Base-by-base conservation (phyloP, 2,329 filamentous ascomycete species). In the Massarina eburnea region DNA sequence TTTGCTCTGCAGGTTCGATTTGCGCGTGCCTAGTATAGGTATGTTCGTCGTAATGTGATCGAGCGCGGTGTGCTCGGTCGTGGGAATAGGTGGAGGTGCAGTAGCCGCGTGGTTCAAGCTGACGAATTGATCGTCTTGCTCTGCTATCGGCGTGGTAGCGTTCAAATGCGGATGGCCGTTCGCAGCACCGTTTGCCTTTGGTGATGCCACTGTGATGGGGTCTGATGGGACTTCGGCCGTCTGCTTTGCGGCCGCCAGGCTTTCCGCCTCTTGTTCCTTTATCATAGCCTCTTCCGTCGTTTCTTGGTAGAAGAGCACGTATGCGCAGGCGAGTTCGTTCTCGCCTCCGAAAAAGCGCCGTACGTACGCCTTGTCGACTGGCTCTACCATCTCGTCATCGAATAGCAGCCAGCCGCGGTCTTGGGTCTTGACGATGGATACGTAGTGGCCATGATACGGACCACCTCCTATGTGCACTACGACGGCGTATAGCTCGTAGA, bases 371-470 rank as follows among this genome's bases (percentile, higher is more conserved):
- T 96, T 96, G 70, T 96, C 91, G 4, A 99, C 94, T 0, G 94
- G 94, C 68, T 99, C 94, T 4, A 99, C 94, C 83, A 97, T 91
- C 73, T 99, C 94, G 62, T 99, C 94, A 59, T 99, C 94, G 59
- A 99, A 99, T 5, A 99, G 75, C 33, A 99, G 75, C 94, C 94
- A 99, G 21, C 94, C 94, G 42, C 89, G 84, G 65, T 97, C 94
- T 63, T 95, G 86, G 0, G 94, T 97, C 73, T 99, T 99, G 76
- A 99, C 91, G 43, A 99, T 94, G 4, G 91, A 91, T 24, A 99
- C 91, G 60, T 99, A 99, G 69, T 99, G 94, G 3, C 94, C 94
- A 65, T 99, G 94, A 64, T 96, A 96, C 4, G 94, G 92, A 18
- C 95, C 95, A 39, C 91, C 91, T 42, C 94, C 94, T 53, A 99